These are phyloP conservation scores for Colletotrichum sidae DNA, from an alignment of 2,329 filamentous ascomycete species.

Conservation along the genomic window DNA sequence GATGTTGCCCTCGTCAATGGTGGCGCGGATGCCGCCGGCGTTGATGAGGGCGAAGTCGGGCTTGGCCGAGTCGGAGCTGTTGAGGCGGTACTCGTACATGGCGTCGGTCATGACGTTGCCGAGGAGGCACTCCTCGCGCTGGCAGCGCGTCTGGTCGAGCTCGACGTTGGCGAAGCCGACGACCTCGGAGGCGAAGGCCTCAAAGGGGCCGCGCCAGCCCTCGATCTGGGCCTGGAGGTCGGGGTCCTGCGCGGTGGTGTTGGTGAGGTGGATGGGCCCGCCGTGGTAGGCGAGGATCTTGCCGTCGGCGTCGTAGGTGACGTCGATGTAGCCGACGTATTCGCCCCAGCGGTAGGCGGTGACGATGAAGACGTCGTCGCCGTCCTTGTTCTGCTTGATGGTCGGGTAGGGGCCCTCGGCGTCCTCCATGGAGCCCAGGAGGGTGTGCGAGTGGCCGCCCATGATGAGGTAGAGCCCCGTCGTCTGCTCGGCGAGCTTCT, in stretches of 20 bases:
- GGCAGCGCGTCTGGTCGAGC: conserved; percentile 70
- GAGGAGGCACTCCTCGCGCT: conserved; percentile 67
- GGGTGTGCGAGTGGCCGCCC: conserved; percentile 71
- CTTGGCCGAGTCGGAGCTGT: conserved; percentile 53
- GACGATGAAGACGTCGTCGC: conserved; percentile 76
- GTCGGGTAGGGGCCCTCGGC: conserved; percentile 73
- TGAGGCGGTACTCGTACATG: conserved; percentile 70
- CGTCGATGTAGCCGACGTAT: conserved; percentile 75
- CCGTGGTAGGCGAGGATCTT: conserved; percentile 73
- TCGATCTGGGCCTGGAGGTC: conserved; percentile 68
- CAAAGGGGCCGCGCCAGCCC: conserved; percentile 70
- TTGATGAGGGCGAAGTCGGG: conserved; percentile 72
- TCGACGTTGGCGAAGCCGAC: conserved; percentile 65
- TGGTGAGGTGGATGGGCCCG: conserved; percentile 73
- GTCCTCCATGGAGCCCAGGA: conserved; percentile 68
- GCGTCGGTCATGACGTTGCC: conserved; percentile 69
- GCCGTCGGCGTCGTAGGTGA: conserved; percentile 70
- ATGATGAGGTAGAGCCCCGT: conserved; percentile 76
- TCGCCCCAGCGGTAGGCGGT: conserved; percentile 77
- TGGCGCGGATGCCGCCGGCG: conserved; percentile 72
- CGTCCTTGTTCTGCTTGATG: conserved; percentile 68
- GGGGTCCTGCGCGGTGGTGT: conserved; percentile 67
- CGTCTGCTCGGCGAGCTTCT: conserved; percentile 68
- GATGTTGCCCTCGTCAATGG: conserved; percentile 70
- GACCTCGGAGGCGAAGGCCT: conserved; percentile 67